A percentile compares a stretch with the other conserved stretches of the same genome.
These are phyloP conservation scores for Globisporangium barbulae DNA, from an alignment of 352 stramenopile species.

Conservation along the genomic window DNA sequence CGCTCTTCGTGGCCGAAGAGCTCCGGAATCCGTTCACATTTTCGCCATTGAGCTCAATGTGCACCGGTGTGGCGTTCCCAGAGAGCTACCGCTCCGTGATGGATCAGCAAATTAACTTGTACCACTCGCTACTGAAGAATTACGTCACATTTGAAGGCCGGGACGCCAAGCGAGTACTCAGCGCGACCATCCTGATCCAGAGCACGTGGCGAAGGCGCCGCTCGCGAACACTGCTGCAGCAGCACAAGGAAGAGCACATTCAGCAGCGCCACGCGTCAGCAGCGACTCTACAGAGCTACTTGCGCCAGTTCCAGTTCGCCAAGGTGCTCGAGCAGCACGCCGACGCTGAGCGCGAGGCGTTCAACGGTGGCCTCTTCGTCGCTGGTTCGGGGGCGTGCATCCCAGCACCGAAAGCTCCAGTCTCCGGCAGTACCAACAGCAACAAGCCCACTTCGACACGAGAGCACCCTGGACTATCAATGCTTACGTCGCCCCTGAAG, in stretches of 20 bases:
- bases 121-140: constrained; percentile 38
- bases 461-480: constrained; percentile 5
- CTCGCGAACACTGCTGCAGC: constrained; percentile 27
- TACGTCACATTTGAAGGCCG: constrained; percentile 59
- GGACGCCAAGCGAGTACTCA: constrained; percentile 24
- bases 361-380: constrained; percentile 57
- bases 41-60: constrained; percentile 15
- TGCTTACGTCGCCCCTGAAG: constrained; percentile 20
- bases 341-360: constrained; percentile 39
- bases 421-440: neutral
- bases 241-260: constrained; percentile 22
- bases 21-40: constrained; percentile 67
- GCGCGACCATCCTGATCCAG: constrained; percentile 55
- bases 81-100: constrained; percentile 14
- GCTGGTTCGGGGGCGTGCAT: constrained; percentile 46
- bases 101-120: constrained; percentile 32
- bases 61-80: constrained; percentile 15
- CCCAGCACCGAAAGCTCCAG: neutral
- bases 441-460: neutral
- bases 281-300: constrained; percentile 42
- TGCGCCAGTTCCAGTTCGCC: constrained; percentile 42
- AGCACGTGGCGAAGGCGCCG: constrained; percentile 57
- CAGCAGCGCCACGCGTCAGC: constrained; percentile 47
- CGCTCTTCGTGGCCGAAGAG: constrained; percentile 55
- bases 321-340: constrained; percentile 53